Evolutionary conservation across 371 early-diverging fungal genomes (phyloP), one percentile per base, ranked within the genome.

Genomic region (Mortierella sp.): DNA sequence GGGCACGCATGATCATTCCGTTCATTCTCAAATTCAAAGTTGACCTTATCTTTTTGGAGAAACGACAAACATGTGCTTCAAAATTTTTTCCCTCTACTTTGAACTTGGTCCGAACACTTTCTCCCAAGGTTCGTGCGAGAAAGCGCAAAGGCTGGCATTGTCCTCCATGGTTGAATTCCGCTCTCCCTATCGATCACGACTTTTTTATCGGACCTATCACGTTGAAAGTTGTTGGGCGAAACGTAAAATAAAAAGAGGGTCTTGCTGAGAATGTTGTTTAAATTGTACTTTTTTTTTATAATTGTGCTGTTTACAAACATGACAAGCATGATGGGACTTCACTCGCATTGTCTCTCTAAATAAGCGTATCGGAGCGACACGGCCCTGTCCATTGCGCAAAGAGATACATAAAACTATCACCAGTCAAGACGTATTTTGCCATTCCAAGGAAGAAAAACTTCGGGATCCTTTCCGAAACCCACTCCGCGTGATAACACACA

Each of bases 141-240:
- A 45, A 45, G 45, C 16, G 45, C 16, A 45, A 5, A 15, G 11
- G 45, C 16, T 15, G 11, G 16, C 11, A 36, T 45, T 45, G 45
- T 45, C 11, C 16, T 45, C 16, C 45, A 6, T 45, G 45, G 45
- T 1, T 45, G 45, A 45, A 50, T 50, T 50, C 50, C n/a, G 16
- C n/a, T 50, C n/a, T n/a, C n/a, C 50, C 50, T n/a, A 2, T 50
- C 8, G 50, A 50, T 50, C 50, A n/a, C 7, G n/a, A 50, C n/a
- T 50, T n/a, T 50, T n/a, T n/a, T 50, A 8, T 50, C 21, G 40
- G n/a, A 59, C 59, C 59, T 40, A 59, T 40, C 59, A 24, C 59
- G 40, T 15, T 11, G 4, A 38, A 59, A 59, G 16, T 9, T 38
- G 16, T 50, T 50, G 50, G 50, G 40, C n/a, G 2, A 59, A 59